Base-by-base conservation (phyloP, 2,329 filamentous ascomycete genomes). In the Epichloe sp. region DNA sequence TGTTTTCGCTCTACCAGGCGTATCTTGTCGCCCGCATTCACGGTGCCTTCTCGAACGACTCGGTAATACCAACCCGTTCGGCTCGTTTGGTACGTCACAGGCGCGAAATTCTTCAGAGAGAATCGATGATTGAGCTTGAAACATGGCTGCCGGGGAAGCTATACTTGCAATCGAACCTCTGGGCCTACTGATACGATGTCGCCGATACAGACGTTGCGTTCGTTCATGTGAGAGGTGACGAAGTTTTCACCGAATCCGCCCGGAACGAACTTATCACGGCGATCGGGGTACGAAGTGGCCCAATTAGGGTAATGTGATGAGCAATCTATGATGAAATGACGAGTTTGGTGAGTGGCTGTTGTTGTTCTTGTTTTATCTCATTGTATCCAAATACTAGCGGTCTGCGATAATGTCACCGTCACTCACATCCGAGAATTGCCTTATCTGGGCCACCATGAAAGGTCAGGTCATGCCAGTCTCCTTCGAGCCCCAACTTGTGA, bases 51-150 rank as follows among this genome's bases (percentile, higher is more conserved):
- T 3, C 68, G 66, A 15, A 84, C 59, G 1, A 85, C 76, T 2
- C 80, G 74, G 56, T 83, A 84, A 60, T 83, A 78, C 81, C 80
- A 85, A 0, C 82, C 82, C 0, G 80, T 83, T 1, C 80, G 73
- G 52, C 76, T 76, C 2, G 68, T 68, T 54, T 73, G 70, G 64
- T 77, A 81, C 0, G 78, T 77, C 19, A 71, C 68, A 0, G 75
- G 75, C 4, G 80, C 77, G 63, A 85, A 83, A 54, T 80, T 76
- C 57, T 78, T 78, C 10, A 82, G 66, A 36, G 75, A 71, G 62
- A 85, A 85, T 1, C 81, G 78, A 57, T 84, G 80, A 60, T 85
- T 85, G 8, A 85, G 71, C 60, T 85, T 52, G 67, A 77, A 85
- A 65, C 82, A 85, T 10, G 82, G 82, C 56, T 80, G 75, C 15